Base-by-base conservation (phyloP, 345 rosid genomes). In the Lepidium sativum region DNA sequence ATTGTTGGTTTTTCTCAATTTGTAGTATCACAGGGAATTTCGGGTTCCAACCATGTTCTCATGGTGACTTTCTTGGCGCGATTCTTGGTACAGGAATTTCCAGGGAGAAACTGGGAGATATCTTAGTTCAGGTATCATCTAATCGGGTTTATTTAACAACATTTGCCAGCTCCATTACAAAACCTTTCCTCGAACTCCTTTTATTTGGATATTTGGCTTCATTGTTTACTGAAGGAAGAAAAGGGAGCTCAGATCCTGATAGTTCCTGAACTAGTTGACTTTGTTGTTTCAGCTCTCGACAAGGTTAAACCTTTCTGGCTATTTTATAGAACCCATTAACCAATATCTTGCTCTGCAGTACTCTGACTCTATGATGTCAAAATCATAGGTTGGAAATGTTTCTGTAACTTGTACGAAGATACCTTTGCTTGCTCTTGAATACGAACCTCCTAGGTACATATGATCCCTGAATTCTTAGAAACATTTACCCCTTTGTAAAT, bases 31-130 rank as follows among this genome's bases (percentile, higher is more conserved):
- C 88, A 50, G 98, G 98, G 45, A 84, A 82, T 78, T 89, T 92
- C 56, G 78, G 78, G 55, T 87, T 92, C 63, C 82, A 84, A 69
- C 77, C 84, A 9, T 89, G 89, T 78, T 84, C 91, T 75, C 97
- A 92, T 64, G 95, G 96, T 67, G 95, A 92, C 79, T 89, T 87
- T 74, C 97, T 89, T 69, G 97, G 98, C 6, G 68, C 98, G 43
- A 84, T 92, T 82, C 89, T 92, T 67, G 97, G 94, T 50, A 83
- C 97, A 10, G 97, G 97, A 49, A 87, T 92, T 69, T 77, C 84
- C 14, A 80, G 96, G 69, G 96, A 86, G 27, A 89, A 89, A 79
- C 79, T 89, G 8, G 98, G 98, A 60, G 98, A 92, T 75, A 86
- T 92, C 70, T 67, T 89, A 54, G 70, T 92, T 79, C 94, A 87